phyloP scores from a whole-genome alignment of 306 rosid genomes.

The Sophora flavescens region DNA sequence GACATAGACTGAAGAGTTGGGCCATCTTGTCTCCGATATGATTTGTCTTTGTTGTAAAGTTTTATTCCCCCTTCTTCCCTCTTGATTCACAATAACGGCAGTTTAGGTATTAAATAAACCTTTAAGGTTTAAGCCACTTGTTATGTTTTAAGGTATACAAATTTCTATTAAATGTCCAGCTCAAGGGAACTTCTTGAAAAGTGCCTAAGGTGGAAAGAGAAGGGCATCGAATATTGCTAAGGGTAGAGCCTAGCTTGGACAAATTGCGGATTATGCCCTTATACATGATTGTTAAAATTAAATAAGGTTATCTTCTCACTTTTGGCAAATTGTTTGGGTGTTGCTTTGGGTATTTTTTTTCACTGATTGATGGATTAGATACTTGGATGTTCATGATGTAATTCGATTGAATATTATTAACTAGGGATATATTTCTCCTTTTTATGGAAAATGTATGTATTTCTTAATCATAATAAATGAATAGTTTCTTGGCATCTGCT shows the following conservation, averaged over 20 bases:
- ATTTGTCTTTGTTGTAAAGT: conserved; percentile 24
- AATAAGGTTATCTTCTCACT: not conserved
- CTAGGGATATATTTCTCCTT: not conserved
- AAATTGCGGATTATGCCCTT: not conserved
- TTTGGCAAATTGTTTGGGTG: conserved; percentile 1
- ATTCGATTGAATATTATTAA: not conserved
- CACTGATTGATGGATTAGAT: not conserved
- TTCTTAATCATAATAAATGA: not conserved
- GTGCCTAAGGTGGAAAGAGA: conserved; percentile 1
- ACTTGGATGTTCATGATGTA: not conserved
- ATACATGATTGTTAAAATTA: not conserved
- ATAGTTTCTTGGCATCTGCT: conserved; percentile 16
- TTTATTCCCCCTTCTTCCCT: not conserved
- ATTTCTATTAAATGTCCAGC: conserved; percentile 4
- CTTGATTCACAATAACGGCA: not conserved
- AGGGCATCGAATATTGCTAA: conserved; percentile 2
- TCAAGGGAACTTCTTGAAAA: conserved; percentile 1
- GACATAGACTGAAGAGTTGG: conserved; percentile 7
- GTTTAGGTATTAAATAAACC: conserved; percentile 7
- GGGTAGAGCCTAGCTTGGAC: conserved; percentile 17
- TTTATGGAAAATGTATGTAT: conserved; percentile 1
- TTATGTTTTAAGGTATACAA: not conserved
- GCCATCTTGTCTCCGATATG: conserved; percentile 7
- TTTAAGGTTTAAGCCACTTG: not conserved
- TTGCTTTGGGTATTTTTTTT: not conserved